Conservation (phyloP, 2,329 filamentous ascomycete genomes). For the Colletotrichum chlorophyti region DNA sequence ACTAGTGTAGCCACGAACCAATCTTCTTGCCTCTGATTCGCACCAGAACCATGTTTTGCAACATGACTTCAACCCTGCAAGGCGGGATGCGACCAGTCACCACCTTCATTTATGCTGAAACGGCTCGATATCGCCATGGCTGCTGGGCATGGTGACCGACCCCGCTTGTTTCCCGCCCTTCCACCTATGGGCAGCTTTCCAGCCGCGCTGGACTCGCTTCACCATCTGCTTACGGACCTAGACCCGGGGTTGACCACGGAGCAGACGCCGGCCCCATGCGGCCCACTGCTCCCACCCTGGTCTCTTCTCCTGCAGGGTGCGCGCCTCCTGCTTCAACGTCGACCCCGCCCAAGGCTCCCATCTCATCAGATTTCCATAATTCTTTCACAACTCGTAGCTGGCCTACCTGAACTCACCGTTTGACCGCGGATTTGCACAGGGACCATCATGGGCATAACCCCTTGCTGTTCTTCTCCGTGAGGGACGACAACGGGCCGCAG, state of each 20-base stretch:
- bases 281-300: not conserved
- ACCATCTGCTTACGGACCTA: not conserved
- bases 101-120: conserved; percentile 29
- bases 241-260: conserved; percentile 2
- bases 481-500: conserved; percentile 11
- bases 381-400: not conserved
- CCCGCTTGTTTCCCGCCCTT: conserved; percentile 18
- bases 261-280: conserved; percentile 5
- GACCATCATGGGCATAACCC: not conserved
- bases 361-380: not conserved
- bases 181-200: conserved; percentile 26
- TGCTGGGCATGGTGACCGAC: conserved; percentile 13
- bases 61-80: conserved; percentile 10
- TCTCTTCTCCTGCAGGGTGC: not conserved
- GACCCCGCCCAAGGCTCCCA: not conserved
- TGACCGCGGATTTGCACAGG: conserved; percentile 22
- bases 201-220: conserved; percentile 12
- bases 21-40: not conserved
- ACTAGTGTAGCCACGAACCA: not conserved
- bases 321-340: conserved; percentile 24
- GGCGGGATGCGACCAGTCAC: conserved; percentile 20
- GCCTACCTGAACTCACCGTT: not conserved
- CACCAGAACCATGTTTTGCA: not conserved
- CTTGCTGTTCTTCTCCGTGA: conserved; percentile 5
- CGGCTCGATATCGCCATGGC: conserved; percentile 20